Conservation (phyloP, 2,329 filamentous ascomycete species). For the Colletotrichum cuscutae region DNA sequence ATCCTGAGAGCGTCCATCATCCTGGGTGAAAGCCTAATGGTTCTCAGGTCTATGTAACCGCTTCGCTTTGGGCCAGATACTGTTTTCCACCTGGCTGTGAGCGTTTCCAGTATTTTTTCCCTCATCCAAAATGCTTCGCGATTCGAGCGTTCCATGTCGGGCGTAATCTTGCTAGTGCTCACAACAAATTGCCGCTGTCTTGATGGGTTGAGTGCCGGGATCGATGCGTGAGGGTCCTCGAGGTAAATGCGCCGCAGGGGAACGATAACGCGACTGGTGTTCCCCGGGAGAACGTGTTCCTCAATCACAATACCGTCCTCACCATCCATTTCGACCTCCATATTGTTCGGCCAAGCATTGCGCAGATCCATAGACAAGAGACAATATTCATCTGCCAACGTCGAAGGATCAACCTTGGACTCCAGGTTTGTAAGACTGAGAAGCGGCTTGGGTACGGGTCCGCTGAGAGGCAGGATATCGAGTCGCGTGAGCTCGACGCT, state of each 20-base stretch:
- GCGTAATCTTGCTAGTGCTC: slow-evolving; percentile 80
- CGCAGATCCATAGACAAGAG: slow-evolving; percentile 85
- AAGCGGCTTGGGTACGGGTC: slow-evolving; percentile 69
- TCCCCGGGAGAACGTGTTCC: slow-evolving; percentile 71
- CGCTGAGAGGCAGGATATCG: slow-evolving; percentile 80
- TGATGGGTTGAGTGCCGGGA: slow-evolving; percentile 83
- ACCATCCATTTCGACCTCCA: slow-evolving; percentile 72
- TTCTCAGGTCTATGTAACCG: slow-evolving; percentile 81
- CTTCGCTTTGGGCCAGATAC: slow-evolving; percentile 60
- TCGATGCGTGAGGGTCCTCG: slow-evolving; percentile 78
- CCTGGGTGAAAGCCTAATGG: slow-evolving; percentile 75
- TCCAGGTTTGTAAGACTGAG: slow-evolving; percentile 59
- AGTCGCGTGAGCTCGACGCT: slow-evolving; percentile 85
- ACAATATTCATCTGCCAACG: slow-evolving; percentile 67
- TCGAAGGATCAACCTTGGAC: slow-evolving; percentile 53
- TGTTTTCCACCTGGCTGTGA: slow-evolving; percentile 79
- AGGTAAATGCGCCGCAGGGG: slow-evolving; percentile 81
- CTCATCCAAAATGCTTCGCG: slow-evolving; percentile 94
- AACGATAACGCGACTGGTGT: slow-evolving; percentile 79
- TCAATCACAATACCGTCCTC: slow-evolving; percentile 60
- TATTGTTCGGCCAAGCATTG: slow-evolving; percentile 88
- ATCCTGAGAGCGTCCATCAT: slow-evolving; percentile 88
- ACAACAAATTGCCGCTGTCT: slow-evolving; percentile 95
- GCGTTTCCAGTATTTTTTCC: slow-evolving; percentile 77
- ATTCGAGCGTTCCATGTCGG: slow-evolving; percentile 80